Conservation (phyloP, 1,284 basidiomycete species). For the Spongiforma sp. region DNA sequence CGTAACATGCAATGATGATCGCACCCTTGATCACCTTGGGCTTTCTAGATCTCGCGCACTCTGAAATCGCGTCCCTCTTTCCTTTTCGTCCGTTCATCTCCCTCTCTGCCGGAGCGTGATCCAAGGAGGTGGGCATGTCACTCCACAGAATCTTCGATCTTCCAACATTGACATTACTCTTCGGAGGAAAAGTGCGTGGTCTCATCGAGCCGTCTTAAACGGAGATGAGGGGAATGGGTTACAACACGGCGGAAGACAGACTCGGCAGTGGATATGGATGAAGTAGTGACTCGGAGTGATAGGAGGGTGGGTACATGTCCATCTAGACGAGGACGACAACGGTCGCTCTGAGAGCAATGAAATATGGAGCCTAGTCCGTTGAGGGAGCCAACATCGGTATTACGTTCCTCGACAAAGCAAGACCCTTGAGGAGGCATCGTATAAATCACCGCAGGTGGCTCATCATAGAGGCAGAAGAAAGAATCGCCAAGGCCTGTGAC, state of each 20-base stretch:
- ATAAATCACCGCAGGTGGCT: too few relatives aligned
- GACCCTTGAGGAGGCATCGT: too few relatives aligned
- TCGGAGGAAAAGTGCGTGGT: constrained; percentile 18
- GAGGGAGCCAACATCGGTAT: too few relatives aligned
- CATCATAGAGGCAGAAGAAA: too few relatives aligned
- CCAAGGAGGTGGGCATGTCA: too few relatives aligned
- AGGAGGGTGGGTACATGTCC: constrained; percentile 14
- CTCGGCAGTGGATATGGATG: constrained; percentile 6
- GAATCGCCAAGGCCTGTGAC: too few relatives aligned
- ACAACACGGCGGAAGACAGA: background rate
- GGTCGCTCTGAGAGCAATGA: constrained; percentile 25
- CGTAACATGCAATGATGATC: constrained; percentile 79
- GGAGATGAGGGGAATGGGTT: constrained; percentile 9
- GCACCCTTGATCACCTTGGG: constrained; percentile 73
- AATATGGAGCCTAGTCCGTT: too few relatives aligned
- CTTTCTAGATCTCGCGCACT: constrained; percentile 74
- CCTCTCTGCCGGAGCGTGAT: too few relatives aligned
- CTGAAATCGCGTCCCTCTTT: constrained; percentile 71
- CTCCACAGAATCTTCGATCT: too few relatives aligned
- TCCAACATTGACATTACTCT: constrained; percentile 40
- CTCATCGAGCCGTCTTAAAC: constrained; percentile 18
- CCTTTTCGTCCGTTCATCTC: constrained; percentile 70
- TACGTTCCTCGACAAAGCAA: background rate
- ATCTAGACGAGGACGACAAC: constrained; percentile 19
- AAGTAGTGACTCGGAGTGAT: constrained; percentile 12